Evolutionary conservation across 2,329 filamentous ascomycete genomes (phyloP), one percentile per base, ranked within the genome.

Genomic region (Lachnellula willkommii): DNA sequence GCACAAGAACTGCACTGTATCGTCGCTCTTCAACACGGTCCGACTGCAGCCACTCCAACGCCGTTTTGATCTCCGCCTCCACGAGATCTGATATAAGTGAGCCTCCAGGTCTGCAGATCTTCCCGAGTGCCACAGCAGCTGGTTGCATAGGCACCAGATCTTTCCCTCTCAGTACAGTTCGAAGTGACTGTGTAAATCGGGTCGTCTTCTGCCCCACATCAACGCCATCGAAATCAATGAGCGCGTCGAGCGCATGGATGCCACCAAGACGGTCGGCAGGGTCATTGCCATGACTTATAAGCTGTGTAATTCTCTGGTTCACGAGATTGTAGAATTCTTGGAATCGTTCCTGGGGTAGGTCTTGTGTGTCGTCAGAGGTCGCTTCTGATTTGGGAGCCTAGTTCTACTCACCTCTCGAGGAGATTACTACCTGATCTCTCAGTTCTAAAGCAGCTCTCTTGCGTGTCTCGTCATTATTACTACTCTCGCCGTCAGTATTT

Each of bases 211-310:
- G 85, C 37, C 90, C 90, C 24, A 89, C 84, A 74, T 99, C 95
- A 65, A 96, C 90, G 57, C 92, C 93, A 66, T 96, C 93, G 70
- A 97, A 96, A 71, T 96, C 92, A 72, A 97, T 93, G 53, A 99
- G 83, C 55, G 88, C 87, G 71, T 96, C 93, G 59, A 99, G 83
- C 57, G 93, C 93, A 66, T 94, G 87, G 60, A 99, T 88, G 52
- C 94, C 95, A 60, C 92, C 94, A 55, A 96, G 84, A 56, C 91
- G 87, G 70, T 99, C 94, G 65, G 87, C 85, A 5, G 90, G 87
- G 71, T 96, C 92, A 74, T 83, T 87, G 61, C 91, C 89, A 71
- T 93, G 90, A 48, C 90, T 85, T 59, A 95, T 90, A 62, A 97
- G 79, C 62, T 80, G 77, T 54, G 83, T 83, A 65, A 90, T 86